phyloP scores from a whole-genome alignment of 495 filamentous ascomycete genomes.

The Parathielavia appendiculata region DNA sequence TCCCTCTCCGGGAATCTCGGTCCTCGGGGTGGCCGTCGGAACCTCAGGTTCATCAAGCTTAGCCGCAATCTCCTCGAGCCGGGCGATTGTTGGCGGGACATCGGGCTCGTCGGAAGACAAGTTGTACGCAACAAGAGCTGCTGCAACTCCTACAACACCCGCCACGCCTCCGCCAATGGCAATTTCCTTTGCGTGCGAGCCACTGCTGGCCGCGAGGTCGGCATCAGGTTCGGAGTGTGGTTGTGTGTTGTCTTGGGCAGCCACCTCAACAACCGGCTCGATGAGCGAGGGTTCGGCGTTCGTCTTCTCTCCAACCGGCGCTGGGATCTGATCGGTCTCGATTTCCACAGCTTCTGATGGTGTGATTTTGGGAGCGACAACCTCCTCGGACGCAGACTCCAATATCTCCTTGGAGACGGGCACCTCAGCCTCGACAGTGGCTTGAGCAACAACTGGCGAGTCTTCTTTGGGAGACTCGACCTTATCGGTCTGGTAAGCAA shows the following conservation, averaged over 20 bases:
- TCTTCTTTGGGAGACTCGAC: background rate
- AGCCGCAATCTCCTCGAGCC: conserved; percentile 23
- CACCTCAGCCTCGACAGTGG: background rate
- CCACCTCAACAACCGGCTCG: background rate
- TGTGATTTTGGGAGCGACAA: background rate
- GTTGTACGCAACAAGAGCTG: conserved; percentile 23
- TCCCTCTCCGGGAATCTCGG: conserved; percentile 14
- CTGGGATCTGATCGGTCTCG: background rate
- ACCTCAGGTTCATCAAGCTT: conserved; percentile 15
- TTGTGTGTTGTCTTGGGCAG: conserved; percentile 12
- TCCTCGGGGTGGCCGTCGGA: background rate
- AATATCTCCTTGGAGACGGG: background rate
- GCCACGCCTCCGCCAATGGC: conserved; percentile 27
- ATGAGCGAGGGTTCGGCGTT: background rate
- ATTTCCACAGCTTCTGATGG: background rate
- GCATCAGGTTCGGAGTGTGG: background rate
- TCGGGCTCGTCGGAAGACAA: conserved; percentile 15
- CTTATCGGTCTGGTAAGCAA: background rate
- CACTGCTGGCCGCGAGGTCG: background rate
- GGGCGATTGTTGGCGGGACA: conserved; percentile 17
- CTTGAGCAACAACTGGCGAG: background rate
- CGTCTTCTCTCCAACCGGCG: background rate
- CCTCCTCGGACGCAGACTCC: background rate
- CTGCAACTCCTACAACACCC: conserved; percentile 21
- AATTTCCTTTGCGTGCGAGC: conserved; percentile 21